Percentiles rank a stretch among this genome's conserved stretches.
Conservation (phyloP, 148 eudicot species). For the Chenopodium berlandieri region DNA sequence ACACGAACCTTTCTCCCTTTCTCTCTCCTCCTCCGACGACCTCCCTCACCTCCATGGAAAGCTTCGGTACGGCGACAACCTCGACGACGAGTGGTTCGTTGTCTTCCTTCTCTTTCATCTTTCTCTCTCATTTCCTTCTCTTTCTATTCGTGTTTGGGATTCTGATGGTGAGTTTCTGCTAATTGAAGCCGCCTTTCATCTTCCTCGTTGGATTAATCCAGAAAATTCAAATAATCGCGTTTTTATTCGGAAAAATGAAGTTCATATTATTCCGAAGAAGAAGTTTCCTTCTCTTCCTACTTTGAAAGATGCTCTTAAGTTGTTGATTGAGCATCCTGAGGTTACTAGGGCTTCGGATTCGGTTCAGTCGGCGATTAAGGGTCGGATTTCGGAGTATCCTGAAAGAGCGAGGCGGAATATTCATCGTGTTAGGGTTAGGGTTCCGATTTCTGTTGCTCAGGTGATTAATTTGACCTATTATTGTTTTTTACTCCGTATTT, state of each 20-base stretch:
- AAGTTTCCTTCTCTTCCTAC: slow-evolving; percentile 33
- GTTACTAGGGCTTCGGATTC: slow-evolving; percentile 38
- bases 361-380: slow-evolving; percentile 42
- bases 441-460: slow-evolving; percentile 67
- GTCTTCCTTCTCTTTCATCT: slow-evolving; percentile 61
- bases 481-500: no score
- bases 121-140: slow-evolving; percentile 42
- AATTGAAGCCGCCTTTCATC: slow-evolving; percentile 74
- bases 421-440: slow-evolving; percentile 73
- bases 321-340: slow-evolving; percentile 26
- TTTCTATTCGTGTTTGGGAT: slow-evolving; percentile 61
- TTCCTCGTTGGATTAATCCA: slow-evolving; percentile 84
- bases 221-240: slow-evolving; percentile 55
- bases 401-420: slow-evolving; percentile 46
- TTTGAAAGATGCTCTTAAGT: slow-evolving; percentile 39
- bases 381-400: slow-evolving; percentile 50
- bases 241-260: slow-evolving; percentile 47
- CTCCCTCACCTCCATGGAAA: slow-evolving; percentile 73
- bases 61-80: slow-evolving; percentile 72
- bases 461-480: slow-evolving; percentile 12
- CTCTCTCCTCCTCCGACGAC: slow-evolving; percentile 25
- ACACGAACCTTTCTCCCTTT: slow-evolving; percentile 72
- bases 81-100: slow-evolving; percentile 95
- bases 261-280: slow-evolving; percentile 43
- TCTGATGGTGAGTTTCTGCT: slow-evolving; percentile 83